Percentiles rank a stretch among this genome's conserved stretches.
phyloP scores from a whole-genome alignment of 2,329 filamentous ascomycete species.

The Aspergillus sp. region DNA sequence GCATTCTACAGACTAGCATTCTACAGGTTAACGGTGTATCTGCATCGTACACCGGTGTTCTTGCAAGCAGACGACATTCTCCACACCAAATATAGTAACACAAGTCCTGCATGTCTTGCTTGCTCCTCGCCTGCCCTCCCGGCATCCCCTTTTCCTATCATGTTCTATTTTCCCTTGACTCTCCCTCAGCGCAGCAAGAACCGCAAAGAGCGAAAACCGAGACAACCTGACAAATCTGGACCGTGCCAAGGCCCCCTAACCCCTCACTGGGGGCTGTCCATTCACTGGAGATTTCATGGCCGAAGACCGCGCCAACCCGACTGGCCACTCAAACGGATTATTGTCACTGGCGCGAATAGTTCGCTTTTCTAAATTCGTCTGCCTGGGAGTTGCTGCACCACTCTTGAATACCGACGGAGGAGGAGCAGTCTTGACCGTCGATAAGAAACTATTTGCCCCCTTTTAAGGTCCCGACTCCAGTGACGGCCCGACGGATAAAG shows the following conservation, averaged over 20 bases:
- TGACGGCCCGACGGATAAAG: no score
- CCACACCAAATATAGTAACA: conserved; percentile 22
- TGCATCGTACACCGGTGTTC: no score
- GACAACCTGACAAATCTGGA: neutral
- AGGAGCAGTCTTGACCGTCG: neutral
- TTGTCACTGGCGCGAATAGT: conserved; percentile 6
- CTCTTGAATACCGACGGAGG: no score
- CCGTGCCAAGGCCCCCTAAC: conserved; percentile 7
- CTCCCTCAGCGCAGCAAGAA: neutral
- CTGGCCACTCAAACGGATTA: conserved; percentile 2
- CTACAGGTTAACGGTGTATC: no score
- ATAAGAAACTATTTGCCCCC: neutral
- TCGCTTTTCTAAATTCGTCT: neutral
- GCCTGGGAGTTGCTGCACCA: neutral
- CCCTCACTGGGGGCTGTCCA: neutral
- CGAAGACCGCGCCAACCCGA: conserved; percentile 1
- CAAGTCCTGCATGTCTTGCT: conserved; percentile 20
- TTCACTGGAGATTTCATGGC: neutral
- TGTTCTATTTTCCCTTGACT: neutral
- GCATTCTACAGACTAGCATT: no score
- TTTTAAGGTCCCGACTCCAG: neutral
- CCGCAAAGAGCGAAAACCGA: neutral
- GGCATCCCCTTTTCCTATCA: neutral
- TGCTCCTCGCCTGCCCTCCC: neutral
- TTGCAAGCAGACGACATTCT: no score